Evolutionary conservation across 2,329 filamentous ascomycete species (phyloP), one percentile per base, ranked within the genome.

Genomic region (Pyrenophora teres): DNA sequence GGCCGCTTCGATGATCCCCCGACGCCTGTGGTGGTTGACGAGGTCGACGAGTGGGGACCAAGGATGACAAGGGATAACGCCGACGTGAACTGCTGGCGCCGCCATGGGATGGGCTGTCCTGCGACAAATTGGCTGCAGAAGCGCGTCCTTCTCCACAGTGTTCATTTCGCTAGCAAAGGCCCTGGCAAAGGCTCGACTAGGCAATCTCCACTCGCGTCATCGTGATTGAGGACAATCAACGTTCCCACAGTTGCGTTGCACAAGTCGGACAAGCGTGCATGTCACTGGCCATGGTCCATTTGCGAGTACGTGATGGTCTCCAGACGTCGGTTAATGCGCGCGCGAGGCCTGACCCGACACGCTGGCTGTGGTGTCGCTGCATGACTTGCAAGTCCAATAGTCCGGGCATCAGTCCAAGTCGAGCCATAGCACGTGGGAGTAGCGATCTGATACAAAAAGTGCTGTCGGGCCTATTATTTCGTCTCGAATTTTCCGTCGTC

Each of bases 161-260:
- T 63, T 73, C 69, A 73, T 73, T 59, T 73, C 71, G 71, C 69
- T 72, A 70, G 65, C 45, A 21, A 21, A 36, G 56, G 60, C 54
- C 62, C 52, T 57, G 57, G 49, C 43, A 50, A 48, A 59, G 51
- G 48, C 42, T 56, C 53, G 55, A 52, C 55, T 64, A 21, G 19
- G 19, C 19, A 60, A 67, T 70, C 63, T 67, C 66, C 62, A 65
- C 56, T 37, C 42, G 52, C 61, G 57, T 62, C 61, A 62, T 62
- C 38, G 54, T 54, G 51, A 54, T 56, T 52, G 47, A 51, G 49
- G 46, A 50, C 42, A 46, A 50, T 50, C 46, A 53, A 50, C 50
- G 47, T 35, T 47, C 45, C 36, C 52, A 45, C 27, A 53, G 23
- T 44, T 42, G 48, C 47, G 63, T 67, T 52, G 57, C 63, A 68